Evolutionary conservation across 1,139 yeast species (phyloP).

Genomic region (Hansenula anomala): DNA sequence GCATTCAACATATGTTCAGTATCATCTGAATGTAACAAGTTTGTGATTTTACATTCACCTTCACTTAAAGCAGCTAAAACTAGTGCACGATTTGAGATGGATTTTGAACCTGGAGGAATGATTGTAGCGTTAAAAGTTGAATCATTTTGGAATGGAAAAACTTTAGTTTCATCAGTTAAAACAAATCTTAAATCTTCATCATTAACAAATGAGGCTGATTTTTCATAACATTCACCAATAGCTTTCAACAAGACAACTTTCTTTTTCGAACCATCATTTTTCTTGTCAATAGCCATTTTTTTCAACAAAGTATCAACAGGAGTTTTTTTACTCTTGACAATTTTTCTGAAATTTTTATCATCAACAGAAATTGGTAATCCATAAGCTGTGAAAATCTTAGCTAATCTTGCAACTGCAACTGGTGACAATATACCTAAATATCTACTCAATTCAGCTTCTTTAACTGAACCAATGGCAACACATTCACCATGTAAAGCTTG

Average conservation of each 20-base stretch:
- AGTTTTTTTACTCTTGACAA: slow-evolving; percentile 64
- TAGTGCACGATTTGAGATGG: slow-evolving; percentile 92
- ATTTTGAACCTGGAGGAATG: slow-evolving; percentile 94
- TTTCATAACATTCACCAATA: slow-evolving; percentile 87
- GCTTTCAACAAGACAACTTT: slow-evolving; percentile 78
- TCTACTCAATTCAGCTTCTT: slow-evolving; percentile 92
- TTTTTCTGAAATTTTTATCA: slow-evolving; percentile 66
- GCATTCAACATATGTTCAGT: slow-evolving; percentile 95
- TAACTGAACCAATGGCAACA: slow-evolving; percentile 90
- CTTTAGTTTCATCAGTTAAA: slow-evolving; percentile 77
- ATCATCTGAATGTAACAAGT: slow-evolving; percentile 90
- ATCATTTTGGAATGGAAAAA: slow-evolving; percentile 49
- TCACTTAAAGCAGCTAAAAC: slow-evolving; percentile 87
- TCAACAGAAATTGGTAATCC: slow-evolving; percentile 77
- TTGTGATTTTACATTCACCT: slow-evolving; percentile 79
- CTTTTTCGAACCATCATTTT: slow-evolving; percentile 89
- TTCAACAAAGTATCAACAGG: slow-evolving; percentile 67
- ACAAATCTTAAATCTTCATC: slow-evolving; percentile 80
- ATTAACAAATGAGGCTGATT: slow-evolving; percentile 77
- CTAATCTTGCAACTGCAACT: slow-evolving; percentile 87
- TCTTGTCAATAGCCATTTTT: slow-evolving; percentile 95
- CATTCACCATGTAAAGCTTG: slow-evolving; percentile 97
- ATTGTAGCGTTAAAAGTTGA: slow-evolving; percentile 31
- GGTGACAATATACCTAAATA: slow-evolving; percentile 86
- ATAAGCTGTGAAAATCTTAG: slow-evolving; percentile 79